These are phyloP conservation scores for Lentinula detonsa DNA, from an alignment of 768 basidiomycete genomes.

Conservation along the genomic window DNA sequence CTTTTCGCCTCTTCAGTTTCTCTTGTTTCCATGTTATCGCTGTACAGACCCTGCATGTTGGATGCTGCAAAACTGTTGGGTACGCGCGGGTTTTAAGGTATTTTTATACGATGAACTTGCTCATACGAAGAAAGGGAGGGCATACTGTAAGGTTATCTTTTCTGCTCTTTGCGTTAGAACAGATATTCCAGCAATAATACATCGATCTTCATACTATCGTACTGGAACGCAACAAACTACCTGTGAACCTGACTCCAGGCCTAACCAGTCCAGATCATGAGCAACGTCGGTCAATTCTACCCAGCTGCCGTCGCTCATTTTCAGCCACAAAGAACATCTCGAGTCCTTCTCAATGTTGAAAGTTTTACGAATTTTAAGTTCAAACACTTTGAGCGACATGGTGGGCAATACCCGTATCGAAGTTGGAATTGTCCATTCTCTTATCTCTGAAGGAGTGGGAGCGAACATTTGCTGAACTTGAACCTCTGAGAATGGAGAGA, in stretches of 20 bases:
- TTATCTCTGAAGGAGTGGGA: constrained; percentile 10
- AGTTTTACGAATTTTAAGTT: constrained; percentile 56
- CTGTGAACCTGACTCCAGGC: constrained; percentile 50
- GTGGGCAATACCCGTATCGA: constrained; percentile 55
- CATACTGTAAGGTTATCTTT: background rate
- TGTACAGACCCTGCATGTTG: background rate
- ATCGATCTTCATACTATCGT: background rate
- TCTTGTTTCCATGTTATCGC: constrained; percentile 45
- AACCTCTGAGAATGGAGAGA: constrained; percentile 15
- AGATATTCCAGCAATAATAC: background rate
- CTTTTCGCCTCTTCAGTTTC: constrained; percentile 7
- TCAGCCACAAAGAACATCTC: constrained; percentile 47
- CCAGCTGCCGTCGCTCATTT: constrained; percentile 42
- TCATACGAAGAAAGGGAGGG: background rate
- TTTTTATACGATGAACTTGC: background rate
- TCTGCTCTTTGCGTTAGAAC: background rate
- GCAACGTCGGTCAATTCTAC: constrained; percentile 42
- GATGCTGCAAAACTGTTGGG: background rate
- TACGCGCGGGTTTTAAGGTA: background rate
- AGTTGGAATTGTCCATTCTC: constrained; percentile 13
- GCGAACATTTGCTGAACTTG: constrained; percentile 10
- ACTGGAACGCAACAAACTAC: constrained; percentile 18
- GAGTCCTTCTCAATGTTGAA: constrained; percentile 26
- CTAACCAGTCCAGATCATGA: constrained; percentile 64
- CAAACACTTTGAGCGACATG: constrained; percentile 61